These are phyloP conservation scores for Aspergillus felis DNA, from an alignment of 2,329 filamentous ascomycete species.

Conservation along the genomic window DNA sequence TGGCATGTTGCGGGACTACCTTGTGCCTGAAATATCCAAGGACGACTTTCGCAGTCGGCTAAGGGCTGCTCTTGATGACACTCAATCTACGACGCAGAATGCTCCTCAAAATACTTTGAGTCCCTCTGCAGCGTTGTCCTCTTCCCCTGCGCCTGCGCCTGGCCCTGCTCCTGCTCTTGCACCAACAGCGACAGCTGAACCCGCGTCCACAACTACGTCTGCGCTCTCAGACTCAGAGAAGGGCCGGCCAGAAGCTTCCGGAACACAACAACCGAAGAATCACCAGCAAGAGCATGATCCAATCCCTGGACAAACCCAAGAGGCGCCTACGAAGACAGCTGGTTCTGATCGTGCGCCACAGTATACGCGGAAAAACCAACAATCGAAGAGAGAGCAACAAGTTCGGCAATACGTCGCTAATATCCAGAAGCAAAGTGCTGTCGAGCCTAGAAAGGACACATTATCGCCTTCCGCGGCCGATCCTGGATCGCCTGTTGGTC, in stretches of 20 bases:
- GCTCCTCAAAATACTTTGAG: slow-evolving; percentile 1
- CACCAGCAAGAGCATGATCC: slow-evolving; percentile 21
- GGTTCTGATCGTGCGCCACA: slow-evolving; percentile 15
- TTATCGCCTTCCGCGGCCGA: slow-evolving; percentile 9
- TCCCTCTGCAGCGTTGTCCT: slow-evolving; percentile 1
- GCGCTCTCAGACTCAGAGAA: not conserved
- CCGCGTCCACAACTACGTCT: slow-evolving; percentile 13
- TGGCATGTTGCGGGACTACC: slow-evolving; percentile 72
- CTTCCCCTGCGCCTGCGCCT: slow-evolving; percentile 2
- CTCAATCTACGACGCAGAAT: slow-evolving; percentile 2
- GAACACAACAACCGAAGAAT: slow-evolving; percentile 7
- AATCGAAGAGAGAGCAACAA: slow-evolving; percentile 64
- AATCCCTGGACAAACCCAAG: slow-evolving; percentile 10
- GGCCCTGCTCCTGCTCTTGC: slow-evolving; percentile 1
- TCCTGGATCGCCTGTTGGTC: not conserved
- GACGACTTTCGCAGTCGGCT: slow-evolving; percentile 64
- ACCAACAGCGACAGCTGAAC: slow-evolving; percentile 3
- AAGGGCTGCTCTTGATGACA: slow-evolving; percentile 38
- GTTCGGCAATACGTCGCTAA: slow-evolving; percentile 40
- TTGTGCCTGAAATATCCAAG: slow-evolving; percentile 60
- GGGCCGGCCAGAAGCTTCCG: not conserved
- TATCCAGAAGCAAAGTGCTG: slow-evolving; percentile 40
- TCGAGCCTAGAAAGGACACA: not conserved
- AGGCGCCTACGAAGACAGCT: slow-evolving; percentile 18
- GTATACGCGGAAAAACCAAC: slow-evolving; percentile 56